Evolutionary conservation across 176 grass and related monocot genomes (phyloP).

Genomic region (Pharus latifolius): DNA sequence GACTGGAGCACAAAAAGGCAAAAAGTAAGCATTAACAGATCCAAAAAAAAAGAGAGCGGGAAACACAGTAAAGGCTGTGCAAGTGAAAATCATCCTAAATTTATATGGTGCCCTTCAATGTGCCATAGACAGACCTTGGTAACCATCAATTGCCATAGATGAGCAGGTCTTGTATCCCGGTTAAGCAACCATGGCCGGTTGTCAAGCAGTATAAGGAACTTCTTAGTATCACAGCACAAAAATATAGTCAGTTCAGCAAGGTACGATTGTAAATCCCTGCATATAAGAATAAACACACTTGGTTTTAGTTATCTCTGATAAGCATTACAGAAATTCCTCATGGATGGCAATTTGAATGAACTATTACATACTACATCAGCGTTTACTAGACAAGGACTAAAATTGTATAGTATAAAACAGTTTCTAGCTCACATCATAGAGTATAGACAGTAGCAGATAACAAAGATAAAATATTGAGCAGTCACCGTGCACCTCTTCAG

Average conservation of each 20-base stretch:
- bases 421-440: not conserved
- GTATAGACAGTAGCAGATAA: not conserved
- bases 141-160: constrained; percentile 95
- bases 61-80: not conserved
- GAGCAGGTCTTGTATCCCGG: constrained; percentile 66
- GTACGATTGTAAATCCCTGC: constrained; percentile 97
- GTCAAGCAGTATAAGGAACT: constrained; percentile 78
- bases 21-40: not conserved
- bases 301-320: not conserved
- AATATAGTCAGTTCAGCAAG: constrained; percentile 81
- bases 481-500: not conserved
- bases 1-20: constrained; percentile 46
- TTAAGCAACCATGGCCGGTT: constrained; percentile 82
- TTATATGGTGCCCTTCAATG: too few relatives aligned
- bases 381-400: not conserved
- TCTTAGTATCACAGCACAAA: constrained; percentile 51
- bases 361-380: not conserved
- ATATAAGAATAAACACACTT: constrained; percentile 17
- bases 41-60: not conserved
- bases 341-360: constrained; percentile 1
- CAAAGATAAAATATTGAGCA: not conserved
- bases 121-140: constrained; percentile 43
- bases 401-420: not conserved
- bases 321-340: not conserved
- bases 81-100: too few relatives aligned